phyloP scores from a whole-genome alignment of 2,329 filamentous ascomycete genomes.

The Microcyclospora pomicola region DNA sequence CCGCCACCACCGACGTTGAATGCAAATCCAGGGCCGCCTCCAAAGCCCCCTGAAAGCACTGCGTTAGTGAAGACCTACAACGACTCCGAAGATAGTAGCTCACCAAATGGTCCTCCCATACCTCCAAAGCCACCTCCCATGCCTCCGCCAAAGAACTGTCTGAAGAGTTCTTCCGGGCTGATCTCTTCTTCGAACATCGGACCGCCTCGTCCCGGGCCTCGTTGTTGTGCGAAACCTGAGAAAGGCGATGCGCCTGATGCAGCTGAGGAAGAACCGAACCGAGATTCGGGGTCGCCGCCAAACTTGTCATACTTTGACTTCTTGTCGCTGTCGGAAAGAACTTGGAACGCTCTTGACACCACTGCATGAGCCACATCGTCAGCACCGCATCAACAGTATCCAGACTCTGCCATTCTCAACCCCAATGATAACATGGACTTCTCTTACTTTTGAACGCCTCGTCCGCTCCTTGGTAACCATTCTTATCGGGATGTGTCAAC shows the following conservation, averaged over 20 bases:
- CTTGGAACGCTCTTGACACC: conserved; percentile 85
- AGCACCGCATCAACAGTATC: background rate
- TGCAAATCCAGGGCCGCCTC: conserved; percentile 73
- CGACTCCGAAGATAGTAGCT: background rate
- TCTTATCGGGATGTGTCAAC: conserved; percentile 96
- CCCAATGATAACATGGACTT: conserved; percentile 1
- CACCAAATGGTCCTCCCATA: conserved; percentile 32
- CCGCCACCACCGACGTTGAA: conserved; percentile 82
- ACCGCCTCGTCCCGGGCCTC: conserved; percentile 30
- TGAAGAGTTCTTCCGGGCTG: conserved; percentile 91
- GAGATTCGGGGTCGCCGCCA: conserved; percentile 81
- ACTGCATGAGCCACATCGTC: conserved; percentile 31
- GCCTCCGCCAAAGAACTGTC: conserved; percentile 80
- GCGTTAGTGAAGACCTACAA: too few species aligned
- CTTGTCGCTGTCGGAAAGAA: conserved; percentile 89
- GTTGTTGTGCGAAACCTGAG: conserved; percentile 40
- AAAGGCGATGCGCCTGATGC: conserved; percentile 51
- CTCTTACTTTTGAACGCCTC: conserved; percentile 83
- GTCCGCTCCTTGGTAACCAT: conserved; percentile 86
- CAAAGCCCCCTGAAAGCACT: conserved; percentile 6
- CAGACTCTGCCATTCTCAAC: background rate
- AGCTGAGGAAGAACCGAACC: conserved; percentile 49
- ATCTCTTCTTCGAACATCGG: conserved; percentile 81
- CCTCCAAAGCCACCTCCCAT: conserved; percentile 45
- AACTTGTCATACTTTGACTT: conserved; percentile 75